These are phyloP conservation scores for Tuber brumale DNA, from an alignment of 495 filamentous ascomycete species.

Conservation along the genomic window DNA sequence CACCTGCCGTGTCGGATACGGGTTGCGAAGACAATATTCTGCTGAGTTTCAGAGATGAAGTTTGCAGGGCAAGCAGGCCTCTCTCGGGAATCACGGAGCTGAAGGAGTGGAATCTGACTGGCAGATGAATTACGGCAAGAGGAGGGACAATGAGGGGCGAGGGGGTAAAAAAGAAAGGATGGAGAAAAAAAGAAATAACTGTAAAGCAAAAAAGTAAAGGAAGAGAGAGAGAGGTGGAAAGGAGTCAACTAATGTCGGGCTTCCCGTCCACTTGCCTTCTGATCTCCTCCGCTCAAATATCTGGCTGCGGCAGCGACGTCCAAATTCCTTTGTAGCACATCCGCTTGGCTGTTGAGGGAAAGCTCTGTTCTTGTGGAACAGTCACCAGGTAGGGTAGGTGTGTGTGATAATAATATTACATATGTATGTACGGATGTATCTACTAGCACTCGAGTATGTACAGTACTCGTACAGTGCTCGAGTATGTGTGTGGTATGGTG, in stretches of 20 bases:
- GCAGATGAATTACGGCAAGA: neutral
- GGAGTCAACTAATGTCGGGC: neutral
- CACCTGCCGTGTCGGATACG: neutral
- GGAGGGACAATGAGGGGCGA: neutral
- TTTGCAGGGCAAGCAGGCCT: neutral
- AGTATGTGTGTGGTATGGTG: neutral
- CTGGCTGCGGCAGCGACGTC: neutral
- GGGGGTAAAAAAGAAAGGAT: neutral
- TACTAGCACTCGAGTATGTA: no score
- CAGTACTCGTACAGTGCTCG: neutral
- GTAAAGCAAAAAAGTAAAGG: slow-evolving; percentile 24
- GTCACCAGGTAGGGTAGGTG: neutral
- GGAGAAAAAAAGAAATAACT: slow-evolving; percentile 21
- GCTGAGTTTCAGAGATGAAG: neutral
- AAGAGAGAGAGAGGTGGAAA: neutral
- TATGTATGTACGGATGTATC: neutral
- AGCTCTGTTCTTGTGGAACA: neutral
- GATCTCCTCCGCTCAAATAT: neutral
- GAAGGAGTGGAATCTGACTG: neutral
- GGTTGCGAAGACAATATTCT: neutral
- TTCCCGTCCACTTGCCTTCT: neutral
- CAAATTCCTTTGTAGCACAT: neutral
- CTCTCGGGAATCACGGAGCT: neutral
- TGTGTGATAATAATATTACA: neutral
- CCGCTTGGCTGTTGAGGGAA: neutral